Conservation (phyloP, 768 basidiomycete genomes). For the Cantharellus cinnabarinus region DNA sequence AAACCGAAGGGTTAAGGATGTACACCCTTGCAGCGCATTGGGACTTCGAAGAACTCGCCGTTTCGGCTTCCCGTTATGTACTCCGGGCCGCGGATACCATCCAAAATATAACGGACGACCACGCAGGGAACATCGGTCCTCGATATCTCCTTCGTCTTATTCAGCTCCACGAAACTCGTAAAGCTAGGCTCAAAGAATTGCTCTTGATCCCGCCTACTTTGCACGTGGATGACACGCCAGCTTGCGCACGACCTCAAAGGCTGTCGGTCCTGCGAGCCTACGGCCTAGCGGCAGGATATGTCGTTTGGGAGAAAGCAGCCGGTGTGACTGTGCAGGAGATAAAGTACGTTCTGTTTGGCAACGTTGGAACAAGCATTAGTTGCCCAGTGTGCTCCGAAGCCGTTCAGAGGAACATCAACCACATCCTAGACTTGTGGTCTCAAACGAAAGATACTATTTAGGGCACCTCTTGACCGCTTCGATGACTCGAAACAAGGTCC, state of each 20-base stretch:
- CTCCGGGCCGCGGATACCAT: background rate
- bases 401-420: background rate
- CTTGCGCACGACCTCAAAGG: background rate
- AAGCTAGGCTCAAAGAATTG: background rate
- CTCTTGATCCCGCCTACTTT: background rate
- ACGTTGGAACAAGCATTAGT: background rate
- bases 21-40: background rate
- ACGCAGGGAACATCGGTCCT: background rate
- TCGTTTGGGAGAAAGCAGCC: background rate
- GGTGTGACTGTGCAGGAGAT: background rate
- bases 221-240: background rate
- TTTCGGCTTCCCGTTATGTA: background rate
- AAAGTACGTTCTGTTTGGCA: background rate
- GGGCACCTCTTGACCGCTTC: background rate
- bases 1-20: background rate
- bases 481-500: too few species aligned
- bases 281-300: background rate
- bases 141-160: background rate
- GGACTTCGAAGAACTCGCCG: background rate
- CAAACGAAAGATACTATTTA: background rate
- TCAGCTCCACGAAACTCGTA: background rate
- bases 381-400: background rate
- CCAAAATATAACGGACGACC: background rate
- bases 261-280: background rate
- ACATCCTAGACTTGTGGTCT: background rate